These are phyloP conservation scores for Hymenoscyphus fructigenus DNA, from an alignment of 2,329 filamentous ascomycete genomes.

Conservation along the genomic window DNA sequence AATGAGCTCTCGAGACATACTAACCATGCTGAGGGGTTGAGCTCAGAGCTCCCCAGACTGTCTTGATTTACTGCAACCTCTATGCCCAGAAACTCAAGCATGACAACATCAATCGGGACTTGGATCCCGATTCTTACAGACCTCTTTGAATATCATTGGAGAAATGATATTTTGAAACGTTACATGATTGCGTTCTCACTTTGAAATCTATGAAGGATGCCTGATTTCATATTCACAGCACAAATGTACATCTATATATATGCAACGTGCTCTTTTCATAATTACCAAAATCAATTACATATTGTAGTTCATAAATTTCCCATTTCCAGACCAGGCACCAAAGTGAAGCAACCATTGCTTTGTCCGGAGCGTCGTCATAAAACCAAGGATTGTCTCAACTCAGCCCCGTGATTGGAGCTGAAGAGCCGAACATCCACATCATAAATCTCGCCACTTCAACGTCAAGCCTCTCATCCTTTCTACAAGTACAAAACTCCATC, in stretches of 20 bases:
- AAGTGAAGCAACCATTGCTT: slow-evolving; percentile 3
- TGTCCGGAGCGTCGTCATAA: slow-evolving; percentile 14
- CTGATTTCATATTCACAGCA: background rate
- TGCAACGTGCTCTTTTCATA: background rate
- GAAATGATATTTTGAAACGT: background rate
- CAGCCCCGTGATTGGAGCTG: slow-evolving; percentile 26
- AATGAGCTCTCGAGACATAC: background rate
- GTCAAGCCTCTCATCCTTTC: background rate
- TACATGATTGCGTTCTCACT: background rate
- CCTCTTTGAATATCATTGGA: background rate
- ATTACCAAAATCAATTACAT: no score
- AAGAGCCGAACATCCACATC: slow-evolving; percentile 2
- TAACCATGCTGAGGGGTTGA: background rate
- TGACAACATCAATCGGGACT: background rate
- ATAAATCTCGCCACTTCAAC: slow-evolving; percentile 18
- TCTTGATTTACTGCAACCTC: background rate
- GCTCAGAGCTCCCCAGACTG: background rate
- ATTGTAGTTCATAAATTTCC: background rate
- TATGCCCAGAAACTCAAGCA: background rate
- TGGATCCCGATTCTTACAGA: background rate
- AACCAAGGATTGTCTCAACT: slow-evolving; percentile 3
- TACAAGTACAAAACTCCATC: background rate
- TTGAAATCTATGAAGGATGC: background rate
- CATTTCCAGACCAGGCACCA: background rate
- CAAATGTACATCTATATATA: background rate